Percentiles rank a stretch among this genome's conserved stretches.
These are phyloP conservation scores for bread wheat (Triticum aestivum) DNA, from an alignment of 176 grass and related monocot genomes.

Conservation along the genomic window DNA sequence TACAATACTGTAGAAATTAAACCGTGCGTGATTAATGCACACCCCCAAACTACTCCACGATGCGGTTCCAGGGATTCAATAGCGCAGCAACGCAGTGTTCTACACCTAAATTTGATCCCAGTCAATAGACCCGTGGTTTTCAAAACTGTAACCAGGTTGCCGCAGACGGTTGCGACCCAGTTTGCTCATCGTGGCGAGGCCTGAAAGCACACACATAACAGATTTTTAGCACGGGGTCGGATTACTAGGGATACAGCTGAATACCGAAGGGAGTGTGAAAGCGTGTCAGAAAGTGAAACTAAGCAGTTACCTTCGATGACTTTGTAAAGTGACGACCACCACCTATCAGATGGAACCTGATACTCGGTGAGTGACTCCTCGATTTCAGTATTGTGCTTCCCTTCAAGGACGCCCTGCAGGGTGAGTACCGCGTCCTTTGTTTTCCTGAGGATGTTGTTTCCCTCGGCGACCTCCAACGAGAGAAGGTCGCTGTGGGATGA, in stretches of 20 bases:
- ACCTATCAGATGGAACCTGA: constrained; percentile 68
- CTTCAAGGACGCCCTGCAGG: constrained; percentile 85
- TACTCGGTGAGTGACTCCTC: constrained; percentile 68
- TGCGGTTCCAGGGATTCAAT: not conserved
- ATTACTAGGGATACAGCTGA: not conserved
- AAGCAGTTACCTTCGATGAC: constrained; percentile 75
- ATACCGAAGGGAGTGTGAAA: not conserved
- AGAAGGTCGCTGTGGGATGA: constrained; percentile 90
- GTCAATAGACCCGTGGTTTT: constrained; percentile 58
- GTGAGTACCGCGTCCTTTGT: constrained; percentile 94
- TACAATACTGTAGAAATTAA: not conserved
- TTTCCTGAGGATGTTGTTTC: constrained; percentile 76
- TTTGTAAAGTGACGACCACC: constrained; percentile 99
- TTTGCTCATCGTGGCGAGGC: constrained; percentile 78
- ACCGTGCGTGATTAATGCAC: constrained; percentile 10
- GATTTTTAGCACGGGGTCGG: not conserved
- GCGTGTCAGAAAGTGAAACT: not conserved
- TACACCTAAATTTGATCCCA: constrained; percentile 86
- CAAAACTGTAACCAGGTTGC: constrained; percentile 59
- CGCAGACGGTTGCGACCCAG: constrained; percentile 70
- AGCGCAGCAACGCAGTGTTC: not conserved
- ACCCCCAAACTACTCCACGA: not conserved
- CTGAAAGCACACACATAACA: constrained; percentile 45
- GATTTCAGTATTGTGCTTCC: constrained; percentile 79
- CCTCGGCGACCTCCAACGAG: constrained; percentile 57